Evolutionary conservation across 305 asterid species (phyloP).

Genomic region (Ilex paraguariensis): DNA sequence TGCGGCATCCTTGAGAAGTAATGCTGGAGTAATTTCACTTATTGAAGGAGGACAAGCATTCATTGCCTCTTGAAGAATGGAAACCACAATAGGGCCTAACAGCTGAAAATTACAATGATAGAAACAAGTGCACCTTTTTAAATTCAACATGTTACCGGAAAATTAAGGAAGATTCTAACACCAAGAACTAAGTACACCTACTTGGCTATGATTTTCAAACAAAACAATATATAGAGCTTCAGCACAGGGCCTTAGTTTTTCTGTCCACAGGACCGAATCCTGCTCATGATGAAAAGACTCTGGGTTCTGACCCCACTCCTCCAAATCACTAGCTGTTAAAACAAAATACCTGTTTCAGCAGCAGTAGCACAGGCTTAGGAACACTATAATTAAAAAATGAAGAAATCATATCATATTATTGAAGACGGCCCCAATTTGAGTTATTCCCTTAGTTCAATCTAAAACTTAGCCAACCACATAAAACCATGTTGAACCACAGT

Average conservation of each 20-base stretch:
- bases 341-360: conserved; percentile 79
- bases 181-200: conserved; percentile 32
- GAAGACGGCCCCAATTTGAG: no score
- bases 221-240: conserved; percentile 91
- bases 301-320: conserved; percentile 89
- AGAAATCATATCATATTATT: no score
- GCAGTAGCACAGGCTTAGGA: conserved; percentile 13
- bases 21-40: conserved; percentile 66
- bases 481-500: no score
- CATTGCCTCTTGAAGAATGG: conserved; percentile 99
- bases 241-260: conserved; percentile 96
- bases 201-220: conserved; percentile 91
- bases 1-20: conserved; percentile 97
- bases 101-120: conserved; percentile 43
- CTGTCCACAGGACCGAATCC: conserved; percentile 91
- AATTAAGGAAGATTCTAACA: conserved; percentile 13
- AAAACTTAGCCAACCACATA: no score
- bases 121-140: conserved; percentile 5
- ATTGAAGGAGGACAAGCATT: conserved; percentile 77
- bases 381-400: conserved; percentile 1
- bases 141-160: conserved; percentile 6
- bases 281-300: conserved; percentile 95
- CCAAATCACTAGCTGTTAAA: conserved; percentile 77
- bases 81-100: conserved; percentile 93
- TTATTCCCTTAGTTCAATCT: no score